Percentiles rank a stretch among this genome's conserved stretches.
Conservation (phyloP, 2,329 filamentous ascomycete species). For the Dothistroma pini region DNA sequence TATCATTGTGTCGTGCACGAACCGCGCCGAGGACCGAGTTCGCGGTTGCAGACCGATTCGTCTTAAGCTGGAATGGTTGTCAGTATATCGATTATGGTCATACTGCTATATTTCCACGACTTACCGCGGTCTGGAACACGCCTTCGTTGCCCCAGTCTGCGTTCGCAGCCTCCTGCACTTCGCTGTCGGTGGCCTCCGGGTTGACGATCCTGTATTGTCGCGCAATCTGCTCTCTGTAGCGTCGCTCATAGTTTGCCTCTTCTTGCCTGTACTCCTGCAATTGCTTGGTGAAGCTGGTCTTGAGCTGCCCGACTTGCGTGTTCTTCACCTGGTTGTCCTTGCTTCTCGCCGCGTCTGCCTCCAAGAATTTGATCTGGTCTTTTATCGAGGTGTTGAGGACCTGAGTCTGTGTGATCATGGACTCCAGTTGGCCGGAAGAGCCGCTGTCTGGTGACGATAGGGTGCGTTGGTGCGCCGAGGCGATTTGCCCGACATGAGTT, state of each 20-base stretch:
- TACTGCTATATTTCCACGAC: constrained; percentile 31
- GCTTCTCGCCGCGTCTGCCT: constrained; percentile 65
- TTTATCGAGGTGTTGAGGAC: constrained; percentile 71
- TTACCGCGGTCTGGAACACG: constrained; percentile 77
- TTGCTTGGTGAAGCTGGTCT: constrained; percentile 67
- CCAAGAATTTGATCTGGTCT: constrained; percentile 72
- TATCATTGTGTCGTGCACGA: constrained; percentile 77
- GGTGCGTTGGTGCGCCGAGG: constrained; percentile 66
- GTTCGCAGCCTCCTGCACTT: constrained; percentile 66
- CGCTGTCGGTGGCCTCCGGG: constrained; percentile 69
- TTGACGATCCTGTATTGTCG: constrained; percentile 71
- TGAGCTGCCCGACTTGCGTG: constrained; percentile 66
- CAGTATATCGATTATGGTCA: constrained; percentile 5
- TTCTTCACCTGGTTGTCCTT: constrained; percentile 62
- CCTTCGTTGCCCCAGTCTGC: constrained; percentile 73
- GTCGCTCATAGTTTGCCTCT: constrained; percentile 66
- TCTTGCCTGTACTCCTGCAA: constrained; percentile 67
- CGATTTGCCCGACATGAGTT: constrained; percentile 64
- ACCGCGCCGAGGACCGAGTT: constrained; percentile 72
- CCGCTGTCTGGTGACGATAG: constrained; percentile 60
- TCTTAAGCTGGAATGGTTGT: constrained; percentile 56
- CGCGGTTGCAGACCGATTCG: constrained; percentile 70
- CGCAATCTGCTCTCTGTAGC: constrained; percentile 73
- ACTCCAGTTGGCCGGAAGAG: constrained; percentile 57
- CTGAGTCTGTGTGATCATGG: constrained; percentile 66